A percentile compares a stretch with the other conserved stretches of the same genome.
Conservation (phyloP, 495 filamentous ascomycete species). For the Annulohypoxylon bovei region DNA sequence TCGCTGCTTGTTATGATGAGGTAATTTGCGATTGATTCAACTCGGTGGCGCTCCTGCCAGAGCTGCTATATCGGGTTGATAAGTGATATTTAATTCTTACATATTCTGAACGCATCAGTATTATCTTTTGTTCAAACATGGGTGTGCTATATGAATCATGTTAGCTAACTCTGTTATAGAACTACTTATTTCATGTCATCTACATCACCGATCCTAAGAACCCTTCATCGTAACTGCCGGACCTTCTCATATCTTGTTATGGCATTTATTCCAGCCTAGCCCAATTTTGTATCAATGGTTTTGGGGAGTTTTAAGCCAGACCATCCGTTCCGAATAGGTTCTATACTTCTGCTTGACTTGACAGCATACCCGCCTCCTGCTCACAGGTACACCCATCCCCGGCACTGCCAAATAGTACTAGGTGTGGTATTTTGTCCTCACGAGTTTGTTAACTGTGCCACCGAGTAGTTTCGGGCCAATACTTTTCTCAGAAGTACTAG, state of each 20-base stretch:
- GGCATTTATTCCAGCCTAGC: neutral
- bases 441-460: too few species aligned
- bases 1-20: slow-evolving; percentile 72
- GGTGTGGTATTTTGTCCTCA: too few species aligned
- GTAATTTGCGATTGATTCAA: slow-evolving; percentile 99
- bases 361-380: too few species aligned
- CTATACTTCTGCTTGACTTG: too few species aligned
- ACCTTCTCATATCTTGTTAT: neutral
- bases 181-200: neutral
- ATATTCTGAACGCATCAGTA: slow-evolving; percentile 78
- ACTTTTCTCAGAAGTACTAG: too few species aligned
- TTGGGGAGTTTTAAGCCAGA: neutral
- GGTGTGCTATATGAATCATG: neutral
- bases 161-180: slow-evolving; percentile 21
- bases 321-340: too few species aligned
- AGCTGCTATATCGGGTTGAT: slow-evolving; percentile 74
- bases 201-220: neutral
- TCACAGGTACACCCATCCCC: too few species aligned
- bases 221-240: neutral
- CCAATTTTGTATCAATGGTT: neutral
- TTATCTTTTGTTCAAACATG: neutral
- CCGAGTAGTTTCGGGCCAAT: too few species aligned
- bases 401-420: too few species aligned
- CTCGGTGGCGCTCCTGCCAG: slow-evolving; percentile 87
- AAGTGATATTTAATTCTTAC: slow-evolving; percentile 96